Percentiles rank a stretch among this genome's conserved stretches.
phyloP scores from a whole-genome alignment of 2,329 filamentous ascomycete genomes.

The Ophiostoma triangulosporum region DNA sequence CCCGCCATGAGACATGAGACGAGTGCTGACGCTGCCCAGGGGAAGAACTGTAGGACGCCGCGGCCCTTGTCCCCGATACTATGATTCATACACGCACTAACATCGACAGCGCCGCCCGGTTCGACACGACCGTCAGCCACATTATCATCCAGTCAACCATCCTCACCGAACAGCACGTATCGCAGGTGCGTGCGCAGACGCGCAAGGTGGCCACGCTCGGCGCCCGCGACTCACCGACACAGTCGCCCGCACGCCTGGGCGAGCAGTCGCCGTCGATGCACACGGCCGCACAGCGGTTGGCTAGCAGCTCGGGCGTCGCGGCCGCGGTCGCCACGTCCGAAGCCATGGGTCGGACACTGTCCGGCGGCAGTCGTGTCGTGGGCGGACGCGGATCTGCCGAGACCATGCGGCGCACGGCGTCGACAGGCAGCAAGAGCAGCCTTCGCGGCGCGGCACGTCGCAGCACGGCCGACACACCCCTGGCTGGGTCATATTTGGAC shows the following conservation, averaged over 20 bases:
- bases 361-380: conserved; percentile 24
- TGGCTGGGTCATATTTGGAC: conserved; percentile 12
- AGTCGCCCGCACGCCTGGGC: conserved; percentile 37
- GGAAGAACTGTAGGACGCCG: conserved; percentile 49
- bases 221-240: conserved; percentile 39
- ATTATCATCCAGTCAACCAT: conserved; percentile 87
- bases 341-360: conserved; percentile 38
- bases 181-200: conserved; percentile 82
- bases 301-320: conserved; percentile 12
- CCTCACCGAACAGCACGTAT: conserved; percentile 81
- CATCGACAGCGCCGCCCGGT: conserved; percentile 48
- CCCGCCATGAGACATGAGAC: background rate
- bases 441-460: conserved; percentile 11
- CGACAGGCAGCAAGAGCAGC: conserved; percentile 23
- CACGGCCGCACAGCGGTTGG: background rate
- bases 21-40: conserved; percentile 25
- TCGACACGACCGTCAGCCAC: conserved; percentile 78
- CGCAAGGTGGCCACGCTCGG: conserved; percentile 43
- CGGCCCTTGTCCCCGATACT: background rate
- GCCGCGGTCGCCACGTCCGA: conserved; percentile 18
- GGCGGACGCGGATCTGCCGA: conserved; percentile 18
- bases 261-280: conserved; percentile 11
- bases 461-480: conserved; percentile 25
- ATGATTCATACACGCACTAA: background rate
- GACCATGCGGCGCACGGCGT: conserved; percentile 37